These are phyloP conservation scores for Saccharomycopsis synnaedendra DNA, from an alignment of 805 yeast genomes.

Conservation along the genomic window DNA sequence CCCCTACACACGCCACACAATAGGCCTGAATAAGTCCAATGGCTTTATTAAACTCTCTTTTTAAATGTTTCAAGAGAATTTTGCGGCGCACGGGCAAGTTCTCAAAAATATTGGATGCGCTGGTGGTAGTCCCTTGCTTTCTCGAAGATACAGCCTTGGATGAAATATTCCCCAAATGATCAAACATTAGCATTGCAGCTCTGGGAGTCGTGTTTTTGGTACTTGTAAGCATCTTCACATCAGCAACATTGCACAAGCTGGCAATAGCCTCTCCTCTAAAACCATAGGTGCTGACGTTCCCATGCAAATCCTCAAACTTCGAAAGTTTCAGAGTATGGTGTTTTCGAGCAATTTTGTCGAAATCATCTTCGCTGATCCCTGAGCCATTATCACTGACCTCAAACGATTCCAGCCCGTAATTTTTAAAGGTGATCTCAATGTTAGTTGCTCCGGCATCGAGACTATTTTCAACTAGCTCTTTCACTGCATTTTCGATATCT, in stretches of 20 bases:
- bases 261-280: constrained; percentile 78
- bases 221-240: constrained; percentile 39
- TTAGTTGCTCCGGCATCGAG: constrained; percentile 67
- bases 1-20: constrained; percentile 45
- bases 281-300: constrained; percentile 44
- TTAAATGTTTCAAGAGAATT: constrained; percentile 55
- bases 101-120: constrained; percentile 39
- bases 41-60: constrained; percentile 65
- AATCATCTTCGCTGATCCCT: constrained; percentile 48
- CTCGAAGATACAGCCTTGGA: constrained; percentile 35
- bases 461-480: constrained; percentile 80
- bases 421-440: constrained; percentile 55
- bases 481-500: constrained; percentile 65
- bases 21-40: constrained; percentile 54
- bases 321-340: constrained; percentile 59
- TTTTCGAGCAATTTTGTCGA: constrained; percentile 41
- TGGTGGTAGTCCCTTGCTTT: constrained; percentile 58
- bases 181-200: constrained; percentile 46
- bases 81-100: constrained; percentile 73
- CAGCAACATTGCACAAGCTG: constrained; percentile 49
- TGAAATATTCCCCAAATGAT: constrained; percentile 39
- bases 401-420: constrained; percentile 63
- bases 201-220: constrained; percentile 36
- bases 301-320: constrained; percentile 37
- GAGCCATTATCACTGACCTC: constrained; percentile 60